Base-by-base conservation (phyloP, 176 grass and related monocot species). In the Coix lacrymajobi region DNA sequence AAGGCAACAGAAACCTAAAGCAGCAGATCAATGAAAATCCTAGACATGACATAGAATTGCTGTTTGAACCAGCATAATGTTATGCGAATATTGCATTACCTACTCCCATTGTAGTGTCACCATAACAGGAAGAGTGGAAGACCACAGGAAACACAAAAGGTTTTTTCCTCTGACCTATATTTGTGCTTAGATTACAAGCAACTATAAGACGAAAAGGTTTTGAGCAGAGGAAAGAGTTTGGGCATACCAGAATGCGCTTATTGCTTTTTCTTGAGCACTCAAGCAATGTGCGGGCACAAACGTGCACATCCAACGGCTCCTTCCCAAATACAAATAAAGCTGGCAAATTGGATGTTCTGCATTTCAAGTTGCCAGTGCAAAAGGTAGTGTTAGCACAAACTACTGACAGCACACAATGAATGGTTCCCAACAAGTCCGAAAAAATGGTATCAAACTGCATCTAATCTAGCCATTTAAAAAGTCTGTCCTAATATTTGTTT, bases 251-350 rank as follows among this genome's bases (percentile, higher is more conserved):
- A 86, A 92, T 73, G 13, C 8, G 65, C 36, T 90, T 98, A 73
- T 75, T 73, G 66, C 76, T 83, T 71, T 83, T 76, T 33, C 67
- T 88, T 4, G 48, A 84, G 73, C 90, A 91, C 16, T 92, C 81
- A 39, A 68, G 13, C 28, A 98, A 68, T 69, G 87, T 75, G 44
- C 69, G 8, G 16, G 81, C 89, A 85, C 92, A 95, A 57, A 56
- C 48, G 49, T 78, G 36, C 46, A 84, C 32, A 66, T 98, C 89
- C 36, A 98, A 64, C 69, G 77, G 85, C 12, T 80, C 79, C 72
- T 93, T 98, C 36, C 96, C 96, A 71, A 98, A 98, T 46, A 95
- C 92, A 30, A 93, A 98, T 62, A 92, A 85, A 12, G 96, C 92
- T 8, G 92, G 96, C 79, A 98, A 83, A 81, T 92, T 95, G 28